A percentile compares a stretch with the other conserved stretches of the same genome.
Conservation (phyloP, 2,329 filamentous ascomycete genomes). For the Fusarium sp. region DNA sequence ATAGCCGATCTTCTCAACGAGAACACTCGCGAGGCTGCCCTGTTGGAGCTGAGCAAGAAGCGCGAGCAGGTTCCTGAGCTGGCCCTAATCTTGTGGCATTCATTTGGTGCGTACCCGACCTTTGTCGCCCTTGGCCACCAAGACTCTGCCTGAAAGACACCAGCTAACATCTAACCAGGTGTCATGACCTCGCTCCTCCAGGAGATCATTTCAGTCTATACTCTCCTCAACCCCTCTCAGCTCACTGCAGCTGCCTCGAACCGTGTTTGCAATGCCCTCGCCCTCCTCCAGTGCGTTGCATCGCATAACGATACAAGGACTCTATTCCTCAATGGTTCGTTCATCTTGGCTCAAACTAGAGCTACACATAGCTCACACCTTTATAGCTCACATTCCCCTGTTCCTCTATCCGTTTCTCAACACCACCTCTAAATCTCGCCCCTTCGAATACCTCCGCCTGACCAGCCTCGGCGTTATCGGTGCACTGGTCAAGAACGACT, state of each 20-base stretch:
- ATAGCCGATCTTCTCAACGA: conserved; percentile 93
- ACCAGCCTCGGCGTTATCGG: conserved; percentile 97
- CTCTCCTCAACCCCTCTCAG: conserved; percentile 94
- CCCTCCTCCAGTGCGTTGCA: conserved; percentile 95
- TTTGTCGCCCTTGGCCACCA: conserved; percentile 20
- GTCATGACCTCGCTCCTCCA: conserved; percentile 98
- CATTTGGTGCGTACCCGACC: conserved; percentile 79
- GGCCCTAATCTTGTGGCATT: conserved; percentile 97
- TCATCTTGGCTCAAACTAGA: background rate
- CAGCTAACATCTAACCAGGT: conserved; percentile 66
- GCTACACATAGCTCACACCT: conserved; percentile 35
- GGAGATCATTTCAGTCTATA: conserved; percentile 99
- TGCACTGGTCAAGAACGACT: conserved; percentile 98
- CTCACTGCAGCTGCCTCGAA: conserved; percentile 98
- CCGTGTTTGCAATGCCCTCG: conserved; percentile 96
- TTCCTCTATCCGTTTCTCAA: conserved; percentile 99
- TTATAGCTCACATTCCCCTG: conserved; percentile 90
- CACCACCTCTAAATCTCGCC: conserved; percentile 97
- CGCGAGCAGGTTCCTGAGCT: conserved; percentile 97
- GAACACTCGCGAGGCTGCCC: conserved; percentile 87
- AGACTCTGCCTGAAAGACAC: conserved; percentile 21
- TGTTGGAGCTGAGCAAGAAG: conserved; percentile 98
- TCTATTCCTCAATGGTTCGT: conserved; percentile 90
- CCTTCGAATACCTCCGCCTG: conserved; percentile 96
- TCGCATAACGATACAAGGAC: conserved; percentile 97